Evolutionary conservation across 495 filamentous ascomycete species (phyloP), one percentile per base, ranked within the genome.

Genomic region (Xylaria grammica): DNA sequence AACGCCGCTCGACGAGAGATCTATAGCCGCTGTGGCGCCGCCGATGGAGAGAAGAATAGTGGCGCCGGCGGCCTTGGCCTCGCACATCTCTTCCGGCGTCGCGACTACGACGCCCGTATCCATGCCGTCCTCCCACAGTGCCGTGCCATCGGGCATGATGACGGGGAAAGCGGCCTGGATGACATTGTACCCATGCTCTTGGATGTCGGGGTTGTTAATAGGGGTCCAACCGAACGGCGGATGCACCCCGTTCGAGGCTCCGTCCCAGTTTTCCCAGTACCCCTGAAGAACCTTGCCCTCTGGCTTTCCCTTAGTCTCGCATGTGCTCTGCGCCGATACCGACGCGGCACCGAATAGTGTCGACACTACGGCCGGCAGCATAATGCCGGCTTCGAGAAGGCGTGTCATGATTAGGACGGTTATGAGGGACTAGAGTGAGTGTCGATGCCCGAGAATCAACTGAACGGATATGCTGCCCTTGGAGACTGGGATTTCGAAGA

Each of bases 21-120:
- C 65, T 15, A 70, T 63, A 34, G 79, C 81, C 36, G 82, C 78
- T 10, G 81, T 82, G 44, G 82, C 82, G 51, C 82, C 82, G 0
- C 81, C 83, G 66, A 85, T 85, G 44, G 81, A 85, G 76, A 84
- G 79, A 4, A 79, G 80, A 27, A 82, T 83, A 1, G 81, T 83
- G 55, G 83, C 82, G 15, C 68, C 68, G 13, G 61, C 61, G 3
- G 65, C 68, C 24, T 70, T 70, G 24, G 68, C 68, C 29, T 52
- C 27, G 45, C 68, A 70, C 65, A 70, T 70, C 45, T 70, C 65
- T 1, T 32, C 36, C 15, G 68, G 68, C 1, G 61, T 62, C 0
- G 65, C 40, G 24, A 70, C 65, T 13, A 45, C 46, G 32, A 65
- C 62, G 8, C 46, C 60, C 0, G 50, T 46, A 56, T 67, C 68